Percentiles rank a stretch among this genome's conserved stretches.
These are phyloP conservation scores for Amphirosellinia nigrospora DNA, from an alignment of 495 filamentous ascomycete species.

Conservation along the genomic window DNA sequence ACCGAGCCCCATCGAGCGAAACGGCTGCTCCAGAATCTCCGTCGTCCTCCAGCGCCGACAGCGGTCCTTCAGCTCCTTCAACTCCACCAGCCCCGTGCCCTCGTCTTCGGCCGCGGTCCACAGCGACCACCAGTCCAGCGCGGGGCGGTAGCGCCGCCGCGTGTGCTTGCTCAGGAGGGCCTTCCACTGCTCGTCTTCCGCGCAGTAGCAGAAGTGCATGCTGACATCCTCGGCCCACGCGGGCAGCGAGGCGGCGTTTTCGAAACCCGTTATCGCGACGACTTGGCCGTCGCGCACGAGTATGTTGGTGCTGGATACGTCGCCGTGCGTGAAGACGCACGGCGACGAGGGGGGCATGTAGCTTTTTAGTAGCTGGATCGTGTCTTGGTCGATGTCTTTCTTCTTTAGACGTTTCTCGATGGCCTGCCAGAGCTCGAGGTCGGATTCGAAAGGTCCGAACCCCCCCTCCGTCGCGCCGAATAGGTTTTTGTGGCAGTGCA, in stretches of 20 bases:
- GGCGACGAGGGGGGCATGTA: slow-evolving; percentile 37
- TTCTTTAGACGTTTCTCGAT: slow-evolving; percentile 23
- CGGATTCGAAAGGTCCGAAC: slow-evolving; percentile 33
- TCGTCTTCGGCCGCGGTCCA: slow-evolving; percentile 31
- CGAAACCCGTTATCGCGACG: slow-evolving; percentile 32
- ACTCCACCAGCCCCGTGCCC: too few species aligned
- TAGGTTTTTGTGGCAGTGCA: slow-evolving; percentile 29
- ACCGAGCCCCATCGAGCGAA: neutral
- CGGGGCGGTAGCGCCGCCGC: slow-evolving; percentile 21
- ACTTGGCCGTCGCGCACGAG: slow-evolving; percentile 28
- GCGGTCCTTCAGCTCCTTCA: neutral
- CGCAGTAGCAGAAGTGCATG: slow-evolving; percentile 34
- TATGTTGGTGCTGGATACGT: slow-evolving; percentile 33
- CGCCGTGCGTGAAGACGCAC: slow-evolving; percentile 36
- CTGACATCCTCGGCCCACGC: slow-evolving; percentile 36
- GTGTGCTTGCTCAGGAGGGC: slow-evolving; percentile 30
- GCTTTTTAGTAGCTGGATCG: slow-evolving; percentile 24
- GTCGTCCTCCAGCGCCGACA: slow-evolving; percentile 15
- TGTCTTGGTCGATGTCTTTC: slow-evolving; percentile 21
- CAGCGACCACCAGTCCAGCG: slow-evolving; percentile 37
- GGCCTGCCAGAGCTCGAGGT: slow-evolving; percentile 29
- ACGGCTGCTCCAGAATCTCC: neutral
- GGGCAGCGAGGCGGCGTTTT: slow-evolving; percentile 35
- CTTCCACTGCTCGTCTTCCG: slow-evolving; percentile 40
- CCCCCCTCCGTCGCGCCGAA: slow-evolving; percentile 23